Percentiles rank a stretch among this genome's conserved stretches.
These are phyloP conservation scores for Cytospora leucostoma DNA, from an alignment of 2,329 filamentous ascomycete genomes.

Conservation along the genomic window DNA sequence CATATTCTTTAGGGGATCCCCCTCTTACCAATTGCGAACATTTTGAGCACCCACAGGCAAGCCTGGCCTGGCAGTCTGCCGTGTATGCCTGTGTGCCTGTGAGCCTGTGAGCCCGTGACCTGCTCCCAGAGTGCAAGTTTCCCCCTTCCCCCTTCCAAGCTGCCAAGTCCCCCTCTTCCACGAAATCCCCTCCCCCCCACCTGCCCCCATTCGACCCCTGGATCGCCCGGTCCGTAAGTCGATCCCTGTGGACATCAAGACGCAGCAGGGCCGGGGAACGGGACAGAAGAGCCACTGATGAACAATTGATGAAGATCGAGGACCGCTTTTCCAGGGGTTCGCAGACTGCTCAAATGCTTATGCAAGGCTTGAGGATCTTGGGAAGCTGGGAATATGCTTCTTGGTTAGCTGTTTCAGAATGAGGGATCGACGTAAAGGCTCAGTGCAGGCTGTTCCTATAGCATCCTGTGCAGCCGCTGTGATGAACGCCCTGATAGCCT, in stretches of 20 bases:
- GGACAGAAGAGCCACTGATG: constrained; percentile 11
- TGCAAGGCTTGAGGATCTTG: neutral
- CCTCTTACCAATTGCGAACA: too few relatives aligned
- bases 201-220: constrained; percentile 16
- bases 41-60: too few relatives aligned
- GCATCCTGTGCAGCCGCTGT: too few relatives aligned
- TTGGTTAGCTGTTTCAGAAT: neutral
- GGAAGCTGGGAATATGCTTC: neutral
- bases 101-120: too few relatives aligned
- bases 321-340: constrained; percentile 13
- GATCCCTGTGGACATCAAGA: constrained; percentile 2
- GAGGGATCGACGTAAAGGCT: neutral
- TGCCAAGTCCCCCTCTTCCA: too few relatives aligned
- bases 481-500: too few relatives aligned
- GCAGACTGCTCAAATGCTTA: constrained; percentile 7
- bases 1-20: neutral
- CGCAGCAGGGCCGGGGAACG: neutral
- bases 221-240: constrained; percentile 12
- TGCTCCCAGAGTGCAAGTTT: too few relatives aligned
- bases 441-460: neutral
- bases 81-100: too few relatives aligned
- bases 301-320: neutral
- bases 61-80: too few relatives aligned
- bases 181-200: neutral
- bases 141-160: too few relatives aligned